Evolutionary conservation across 2,329 filamentous ascomycete genomes (phyloP), one percentile per base, ranked within the genome.

Genomic region (Proliferodiscus dingleyae): DNA sequence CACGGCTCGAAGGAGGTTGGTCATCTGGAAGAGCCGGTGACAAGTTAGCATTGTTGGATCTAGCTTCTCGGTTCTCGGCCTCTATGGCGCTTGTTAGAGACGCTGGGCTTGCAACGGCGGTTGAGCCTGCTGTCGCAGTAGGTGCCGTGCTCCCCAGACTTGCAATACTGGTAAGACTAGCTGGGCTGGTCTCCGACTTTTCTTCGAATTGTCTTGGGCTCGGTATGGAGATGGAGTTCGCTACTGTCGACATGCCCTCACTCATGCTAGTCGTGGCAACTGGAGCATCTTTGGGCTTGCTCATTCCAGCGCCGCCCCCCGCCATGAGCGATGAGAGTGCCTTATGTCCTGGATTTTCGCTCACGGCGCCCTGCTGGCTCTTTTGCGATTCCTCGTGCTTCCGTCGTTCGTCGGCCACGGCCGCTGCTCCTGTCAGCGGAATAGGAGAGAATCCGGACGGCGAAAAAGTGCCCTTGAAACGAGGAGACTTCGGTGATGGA

Each of bases 261-360:
- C 60, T 62, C 52, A 63, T 56, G n/a, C 49, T 42, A 16, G 52
- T 58, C 15, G 56, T 56, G 15, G 58, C 54, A 21, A 50, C 36
- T 2, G 73, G 71, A 51, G 69, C 71, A 61, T 80, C 77, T 45
- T 72, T 67, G n/a, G 75, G 67, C 48, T 74, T 75, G 61, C 75
- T 80, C 68, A 81, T 75, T 18, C 69, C 67, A 62, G 77, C 71
- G 19, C 71, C 69, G 45, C 67, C 71, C 36, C 72, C 72, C 28
- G 76, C 74, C 67, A 80, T 71, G 38, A 81, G 66, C 16, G 75
- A 74, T 18, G 71, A 68, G 23, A 81, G 64, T 24, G 71, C 74
- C 48, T 67, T 71, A 43, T 77, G 75, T n/a, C 69, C 68, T 16
- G 75, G 72, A 43, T 78, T 77, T 32, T 78, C 74, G 59, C 69